Base-by-base conservation (phyloP, 1,139 yeast species). In the Saccharomyces hybrid region DNA sequence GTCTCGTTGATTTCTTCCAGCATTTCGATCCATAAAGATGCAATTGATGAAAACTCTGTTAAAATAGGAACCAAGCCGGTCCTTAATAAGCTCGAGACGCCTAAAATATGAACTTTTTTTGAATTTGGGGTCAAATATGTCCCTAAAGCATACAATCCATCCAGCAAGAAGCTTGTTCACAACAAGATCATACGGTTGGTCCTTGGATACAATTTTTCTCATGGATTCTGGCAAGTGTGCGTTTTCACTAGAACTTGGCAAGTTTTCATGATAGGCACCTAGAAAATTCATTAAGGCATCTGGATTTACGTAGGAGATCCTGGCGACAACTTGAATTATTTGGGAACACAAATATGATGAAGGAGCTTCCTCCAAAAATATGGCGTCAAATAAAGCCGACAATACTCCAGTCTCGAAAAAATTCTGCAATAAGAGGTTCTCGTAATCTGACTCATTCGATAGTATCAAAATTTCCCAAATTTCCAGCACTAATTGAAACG, bases 1-100 rank as follows among this genome's bases (percentile, higher is more conserved):
- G 75, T 70, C 61, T 88, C 95, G 55, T 84, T 82, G 11, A 86
- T 76, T 65, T 89, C 96, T 63, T 89, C 97, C 53, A 87, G 68
- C 58, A 86, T 76, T 54, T 78, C 78, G 9, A 86, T 77, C 71
- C 86, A 75, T 34, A 81, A 71, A 26, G 82, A 76, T 5, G 84
- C 68, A 19, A 84, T 71, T 3, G 76, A 70, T 2, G 70, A 67
- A 56, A 78, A 59, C 59, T 71, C 69, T 28, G 67, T 60, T 49
- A 71, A 60, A 57, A 56, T 61, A 54, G 55, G 65, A 64, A 61
- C 58, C 63, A 56, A 50, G 48, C 71, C 77, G 58, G 69, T 74
- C 53, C 66, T 65, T 53, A 71, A 67, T 54, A 80, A 68, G 38
- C 81, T 76, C 21, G 83, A 75, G 14, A 81, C 72, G 1, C 84